A percentile compares a stretch with the other conserved stretches of the same genome.
These are phyloP conservation scores for Knoxia roxburghii DNA, from an alignment of 257 asterid genomes.

Conservation along the genomic window DNA sequence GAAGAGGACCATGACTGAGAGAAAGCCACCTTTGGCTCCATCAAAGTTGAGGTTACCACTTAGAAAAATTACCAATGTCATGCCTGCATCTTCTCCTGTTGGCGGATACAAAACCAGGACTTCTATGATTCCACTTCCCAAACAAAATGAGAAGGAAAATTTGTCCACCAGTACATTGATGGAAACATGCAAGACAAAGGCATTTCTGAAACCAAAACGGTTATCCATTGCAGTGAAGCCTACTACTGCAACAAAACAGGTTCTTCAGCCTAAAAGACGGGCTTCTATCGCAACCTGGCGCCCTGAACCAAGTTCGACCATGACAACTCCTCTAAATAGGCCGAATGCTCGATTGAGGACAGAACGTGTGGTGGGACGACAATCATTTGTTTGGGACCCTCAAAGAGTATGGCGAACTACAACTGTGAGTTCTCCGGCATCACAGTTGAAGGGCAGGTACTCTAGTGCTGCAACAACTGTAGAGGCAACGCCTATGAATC, in stretches of 20 bases:
- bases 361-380: constrained; percentile 55
- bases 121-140: constrained; percentile 52
- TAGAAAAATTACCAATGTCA: constrained; percentile 57
- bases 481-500: constrained; percentile 51
- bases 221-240: constrained; percentile 68
- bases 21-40: constrained; percentile 83
- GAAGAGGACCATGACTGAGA: constrained; percentile 44
- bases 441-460: constrained; percentile 35
- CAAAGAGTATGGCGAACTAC: constrained; percentile 64
- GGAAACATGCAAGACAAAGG: constrained; percentile 30
- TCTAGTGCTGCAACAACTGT: constrained; percentile 10
- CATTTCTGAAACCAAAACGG: constrained; percentile 54
- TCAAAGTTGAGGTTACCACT: constrained; percentile 69
- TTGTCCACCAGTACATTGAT: constrained; percentile 18
- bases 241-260: constrained; percentile 34
- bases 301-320: constrained; percentile 40
- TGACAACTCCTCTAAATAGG: constrained; percentile 40
- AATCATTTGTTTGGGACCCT: constrained; percentile 76
- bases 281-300: constrained; percentile 72
- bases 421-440: constrained; percentile 57
- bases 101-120: constrained; percentile 35
- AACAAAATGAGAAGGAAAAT: constrained; percentile 54
- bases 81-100: constrained; percentile 46
- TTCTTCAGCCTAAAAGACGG: constrained; percentile 62
- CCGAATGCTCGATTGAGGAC: constrained; percentile 33